Conservation (phyloP, 495 filamentous ascomycete genomes). For the Pyrenula aspistea region DNA sequence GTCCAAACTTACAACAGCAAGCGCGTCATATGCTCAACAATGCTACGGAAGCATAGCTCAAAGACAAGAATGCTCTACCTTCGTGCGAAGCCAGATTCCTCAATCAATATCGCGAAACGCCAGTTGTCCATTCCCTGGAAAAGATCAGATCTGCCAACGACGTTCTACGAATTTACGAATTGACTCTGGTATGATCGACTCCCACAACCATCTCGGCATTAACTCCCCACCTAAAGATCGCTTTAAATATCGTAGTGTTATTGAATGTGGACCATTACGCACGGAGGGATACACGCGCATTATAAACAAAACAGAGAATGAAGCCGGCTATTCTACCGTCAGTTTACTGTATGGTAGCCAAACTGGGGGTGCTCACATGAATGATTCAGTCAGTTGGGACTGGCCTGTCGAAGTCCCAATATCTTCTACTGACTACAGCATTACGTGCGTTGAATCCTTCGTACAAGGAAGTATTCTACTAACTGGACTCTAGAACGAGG, state of each 20-base stretch:
- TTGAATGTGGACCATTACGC: neutral
- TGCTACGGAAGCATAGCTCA: neutral
- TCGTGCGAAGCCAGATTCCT: neutral
- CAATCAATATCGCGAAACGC: neutral
- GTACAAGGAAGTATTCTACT: neutral
- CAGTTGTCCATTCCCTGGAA: neutral
- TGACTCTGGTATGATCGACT: constrained; percentile 8
- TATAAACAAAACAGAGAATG: neutral
- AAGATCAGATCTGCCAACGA: neutral
- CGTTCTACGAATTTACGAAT: neutral
- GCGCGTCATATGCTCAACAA: neutral
- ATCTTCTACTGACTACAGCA: neutral
- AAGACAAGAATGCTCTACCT: neutral
- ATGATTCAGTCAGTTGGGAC: neutral
- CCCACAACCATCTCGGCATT: constrained; percentile 7
- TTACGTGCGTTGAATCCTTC: neutral
- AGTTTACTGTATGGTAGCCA: neutral
- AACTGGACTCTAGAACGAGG: neutral
- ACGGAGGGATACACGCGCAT: neutral
- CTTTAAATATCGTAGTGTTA: constrained; percentile 4
- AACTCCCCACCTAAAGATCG: constrained; percentile 4
- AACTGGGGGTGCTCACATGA: neutral
- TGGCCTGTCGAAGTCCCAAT: neutral
- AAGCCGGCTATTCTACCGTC: neutral
- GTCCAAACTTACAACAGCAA: neutral